A percentile compares a stretch with the other conserved stretches of the same genome.
Conservation (phyloP, 169 alveolate genomes). For the Neospora caninum region DNA sequence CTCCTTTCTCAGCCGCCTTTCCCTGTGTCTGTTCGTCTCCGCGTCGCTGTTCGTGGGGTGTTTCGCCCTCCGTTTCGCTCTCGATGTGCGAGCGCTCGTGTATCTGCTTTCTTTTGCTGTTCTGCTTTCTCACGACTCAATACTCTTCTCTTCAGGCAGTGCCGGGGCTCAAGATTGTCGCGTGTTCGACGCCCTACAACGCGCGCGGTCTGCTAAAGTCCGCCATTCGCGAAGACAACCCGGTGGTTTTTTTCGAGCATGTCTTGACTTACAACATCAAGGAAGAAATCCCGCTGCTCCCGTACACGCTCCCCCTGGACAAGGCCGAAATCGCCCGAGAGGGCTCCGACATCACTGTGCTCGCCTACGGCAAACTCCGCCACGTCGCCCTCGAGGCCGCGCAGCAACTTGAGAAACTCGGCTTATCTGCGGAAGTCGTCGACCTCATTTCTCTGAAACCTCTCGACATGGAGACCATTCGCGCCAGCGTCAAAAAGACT, state of each 20-base stretch:
- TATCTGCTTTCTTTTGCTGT: too few relatives aligned
- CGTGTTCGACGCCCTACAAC: conserved; percentile 90
- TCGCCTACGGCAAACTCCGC: conserved; percentile 86
- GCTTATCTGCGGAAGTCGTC: conserved; percentile 87
- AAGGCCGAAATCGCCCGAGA: conserved; percentile 87
- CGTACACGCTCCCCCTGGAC: conserved; percentile 87
- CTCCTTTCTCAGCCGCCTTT: too few relatives aligned
- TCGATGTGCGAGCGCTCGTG: too few relatives aligned
- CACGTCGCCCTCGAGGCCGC: conserved; percentile 89
- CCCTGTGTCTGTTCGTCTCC: too few relatives aligned
- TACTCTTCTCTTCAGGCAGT: conserved; percentile 64
- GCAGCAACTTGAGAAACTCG: conserved; percentile 79
- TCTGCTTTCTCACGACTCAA: too few relatives aligned
- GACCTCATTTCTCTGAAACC: conserved; percentile 90
- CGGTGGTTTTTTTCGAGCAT: conserved; percentile 91
- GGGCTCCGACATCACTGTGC: conserved; percentile 89
- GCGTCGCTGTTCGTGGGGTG: too few relatives aligned
- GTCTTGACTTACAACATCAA: conserved; percentile 87
- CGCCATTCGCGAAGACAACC: conserved; percentile 89
- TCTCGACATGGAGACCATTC: conserved; percentile 85
- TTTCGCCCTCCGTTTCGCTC: too few relatives aligned
- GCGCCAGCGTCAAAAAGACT: conserved; percentile 87
- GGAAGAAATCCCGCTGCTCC: conserved; percentile 85
- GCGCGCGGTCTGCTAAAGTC: conserved; percentile 89
- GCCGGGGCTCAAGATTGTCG: conserved; percentile 90